These are phyloP conservation scores for Eucalyptus decipiens DNA, from an alignment of 345 rosid species.

Conservation along the genomic window DNA sequence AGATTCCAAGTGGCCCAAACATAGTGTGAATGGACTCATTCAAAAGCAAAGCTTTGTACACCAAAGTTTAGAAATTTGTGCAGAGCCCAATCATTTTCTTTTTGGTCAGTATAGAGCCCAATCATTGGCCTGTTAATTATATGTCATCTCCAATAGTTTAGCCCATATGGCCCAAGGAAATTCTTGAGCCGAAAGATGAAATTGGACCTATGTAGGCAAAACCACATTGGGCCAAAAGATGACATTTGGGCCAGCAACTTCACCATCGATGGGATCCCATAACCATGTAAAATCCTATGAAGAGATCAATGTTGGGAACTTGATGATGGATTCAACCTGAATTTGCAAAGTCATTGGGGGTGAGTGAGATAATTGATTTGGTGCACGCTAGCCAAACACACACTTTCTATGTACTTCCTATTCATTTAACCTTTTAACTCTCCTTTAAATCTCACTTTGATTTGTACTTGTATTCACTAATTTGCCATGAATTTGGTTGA, in stretches of 20 bases:
- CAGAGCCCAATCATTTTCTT: neutral
- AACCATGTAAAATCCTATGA: neutral
- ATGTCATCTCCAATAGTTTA: neutral
- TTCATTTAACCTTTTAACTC: neutral
- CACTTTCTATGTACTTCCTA: neutral
- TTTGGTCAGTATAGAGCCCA: neutral
- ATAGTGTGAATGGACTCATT: neutral
- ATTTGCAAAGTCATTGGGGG: neutral
- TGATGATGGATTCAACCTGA: neutral
- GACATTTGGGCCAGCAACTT: neutral
- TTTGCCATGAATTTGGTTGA: neutral
- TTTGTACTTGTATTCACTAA: neutral
- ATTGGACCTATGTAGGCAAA: neutral
- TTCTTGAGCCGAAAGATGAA: neutral
- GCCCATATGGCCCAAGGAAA: neutral
- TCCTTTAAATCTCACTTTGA: neutral
- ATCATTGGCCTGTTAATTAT: neutral
- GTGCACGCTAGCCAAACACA: neutral
- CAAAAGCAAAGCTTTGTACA: neutral
- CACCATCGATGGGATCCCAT: neutral
- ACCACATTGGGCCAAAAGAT: neutral
- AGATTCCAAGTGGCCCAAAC: neutral
- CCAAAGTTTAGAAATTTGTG: neutral
- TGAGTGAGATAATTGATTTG: neutral
- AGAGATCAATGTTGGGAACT: neutral